Evolutionary conservation across 2,329 filamentous ascomycete genomes (phyloP), one percentile per base, ranked within the genome.

Genomic region (Ophiosphaerella narmari): DNA sequence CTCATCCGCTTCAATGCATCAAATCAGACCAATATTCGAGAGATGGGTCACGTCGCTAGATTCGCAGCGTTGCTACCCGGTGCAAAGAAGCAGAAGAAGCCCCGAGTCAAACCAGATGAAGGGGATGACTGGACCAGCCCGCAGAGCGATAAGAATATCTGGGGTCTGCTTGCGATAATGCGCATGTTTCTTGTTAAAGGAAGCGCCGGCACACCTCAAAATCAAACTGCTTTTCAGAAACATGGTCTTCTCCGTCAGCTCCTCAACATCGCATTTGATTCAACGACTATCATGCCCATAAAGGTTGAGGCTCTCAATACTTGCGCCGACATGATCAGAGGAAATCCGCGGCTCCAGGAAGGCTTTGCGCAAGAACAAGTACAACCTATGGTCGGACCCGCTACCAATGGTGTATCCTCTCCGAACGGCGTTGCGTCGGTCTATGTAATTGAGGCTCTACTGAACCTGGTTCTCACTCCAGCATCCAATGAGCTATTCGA

Each of bases 1-100:
- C 82, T 99, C 11, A 78, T 99, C 24, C 85, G 88, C 31, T 83
- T 91, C 62, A 97, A 97, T 68, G 79, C 86, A 1, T 94, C 92
- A 2, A 99, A 99, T 66, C 94, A 99, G 73, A 90, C 91, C 9
- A 86, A 93, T 48, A 97, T 99, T 72, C 84, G 93, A 48, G 94
- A 99, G 71, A 93, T 90, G 38, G 91, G 91, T 1, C 92, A 88
- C 66, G 85, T 96, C 12, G 81, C 83, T 18, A 87, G 86, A 60
- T 78, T 97, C 40, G 82, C 86, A 13, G 82, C 82, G 33, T 78
- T 97, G 31, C 78, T 96, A 16, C 80, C 75, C n/a, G 78, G 81
- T 71, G 77, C 82, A 64, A 80, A 82, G 57, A 79, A 82, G 45
- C 77, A 82, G 53, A 75, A 81, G 59, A 78, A 81, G 49, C 75